These are phyloP conservation scores for Boletus subparvulus DNA, from an alignment of 768 basidiomycete genomes.

Conservation along the genomic window DNA sequence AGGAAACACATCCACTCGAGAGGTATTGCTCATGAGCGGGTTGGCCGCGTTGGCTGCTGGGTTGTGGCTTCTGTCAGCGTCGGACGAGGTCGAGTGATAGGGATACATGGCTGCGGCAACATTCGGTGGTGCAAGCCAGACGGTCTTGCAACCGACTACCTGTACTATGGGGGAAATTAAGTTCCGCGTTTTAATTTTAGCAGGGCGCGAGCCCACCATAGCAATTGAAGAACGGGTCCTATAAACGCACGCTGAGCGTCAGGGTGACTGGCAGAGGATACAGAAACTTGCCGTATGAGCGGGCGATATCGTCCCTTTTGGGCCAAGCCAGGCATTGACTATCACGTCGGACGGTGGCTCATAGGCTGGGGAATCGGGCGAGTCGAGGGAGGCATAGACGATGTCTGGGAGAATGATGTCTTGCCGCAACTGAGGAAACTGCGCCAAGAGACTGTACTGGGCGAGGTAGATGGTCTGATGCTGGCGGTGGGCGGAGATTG, in stretches of 20 bases:
- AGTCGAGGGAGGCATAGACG: constrained; percentile 62
- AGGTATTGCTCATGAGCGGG: constrained; percentile 76
- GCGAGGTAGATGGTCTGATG: constrained; percentile 72
- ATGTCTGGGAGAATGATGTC: constrained; percentile 91
- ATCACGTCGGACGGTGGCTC: constrained; percentile 62
- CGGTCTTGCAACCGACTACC: constrained; percentile 82
- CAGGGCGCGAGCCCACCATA: constrained; percentile 56
- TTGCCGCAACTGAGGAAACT: constrained; percentile 73
- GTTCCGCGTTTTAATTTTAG: not conserved
- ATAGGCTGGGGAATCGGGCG: constrained; percentile 52
- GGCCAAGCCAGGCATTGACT: constrained; percentile 83
- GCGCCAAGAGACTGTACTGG: constrained; percentile 81
- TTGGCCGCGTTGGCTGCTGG: constrained; percentile 40
- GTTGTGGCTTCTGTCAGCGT: constrained; percentile 29
- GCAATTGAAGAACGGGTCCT: constrained; percentile 95
- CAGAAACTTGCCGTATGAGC: constrained; percentile 74
- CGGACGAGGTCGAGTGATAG: constrained; percentile 30
- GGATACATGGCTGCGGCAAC: constrained; percentile 60
- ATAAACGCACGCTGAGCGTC: constrained; percentile 8
- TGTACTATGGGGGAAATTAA: constrained; percentile 55
- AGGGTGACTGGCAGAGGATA: constrained; percentile 8
- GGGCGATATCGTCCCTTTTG: constrained; percentile 75
- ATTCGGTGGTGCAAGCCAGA: constrained; percentile 86
- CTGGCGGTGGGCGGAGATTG: constrained; percentile 8
- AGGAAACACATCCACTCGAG: constrained; percentile 74